These are phyloP conservation scores for Kwoniella newhampshirensis DNA, from an alignment of 768 basidiomycete species.

Conservation along the genomic window DNA sequence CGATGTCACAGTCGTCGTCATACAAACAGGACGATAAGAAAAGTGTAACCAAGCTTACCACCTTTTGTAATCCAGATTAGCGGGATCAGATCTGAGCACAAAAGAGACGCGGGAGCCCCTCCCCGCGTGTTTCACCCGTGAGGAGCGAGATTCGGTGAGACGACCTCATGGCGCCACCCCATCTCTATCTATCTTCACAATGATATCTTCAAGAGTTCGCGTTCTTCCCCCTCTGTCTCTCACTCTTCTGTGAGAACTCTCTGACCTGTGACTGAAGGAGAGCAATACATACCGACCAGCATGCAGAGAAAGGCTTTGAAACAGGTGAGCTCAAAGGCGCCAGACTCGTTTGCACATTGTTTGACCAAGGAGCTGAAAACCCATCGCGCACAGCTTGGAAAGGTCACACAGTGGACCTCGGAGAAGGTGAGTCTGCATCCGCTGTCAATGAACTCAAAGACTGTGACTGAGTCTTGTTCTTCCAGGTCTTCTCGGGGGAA, in stretches of 20 bases:
- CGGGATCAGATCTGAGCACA: no score
- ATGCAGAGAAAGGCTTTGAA: conserved; percentile 47
- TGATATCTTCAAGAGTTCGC: no score
- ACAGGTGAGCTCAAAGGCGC: conserved; percentile 24
- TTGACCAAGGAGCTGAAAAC: neutral
- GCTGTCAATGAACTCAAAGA: neutral
- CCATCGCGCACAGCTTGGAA: conserved; percentile 32
- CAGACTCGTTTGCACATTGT: neutral
- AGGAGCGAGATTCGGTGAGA: no score
- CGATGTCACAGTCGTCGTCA: no score
- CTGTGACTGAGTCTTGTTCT: neutral
- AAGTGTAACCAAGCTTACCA: no score
- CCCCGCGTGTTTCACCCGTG: no score
- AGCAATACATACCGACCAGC: neutral
- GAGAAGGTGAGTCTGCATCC: conserved; percentile 38
- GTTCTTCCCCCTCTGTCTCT: no score
- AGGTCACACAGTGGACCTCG: conserved; percentile 49
- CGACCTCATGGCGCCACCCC: neutral
- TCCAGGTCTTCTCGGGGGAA: conserved; percentile 72
- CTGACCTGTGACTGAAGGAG: neutral
- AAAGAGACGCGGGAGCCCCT: no score
- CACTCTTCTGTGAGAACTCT: no score
- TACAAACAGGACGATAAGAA: no score
- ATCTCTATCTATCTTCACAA: neutral
- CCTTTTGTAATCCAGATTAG: no score